Conservation (phyloP, 2,329 filamentous ascomycete species). For the Diaporthe longicolla region DNA sequence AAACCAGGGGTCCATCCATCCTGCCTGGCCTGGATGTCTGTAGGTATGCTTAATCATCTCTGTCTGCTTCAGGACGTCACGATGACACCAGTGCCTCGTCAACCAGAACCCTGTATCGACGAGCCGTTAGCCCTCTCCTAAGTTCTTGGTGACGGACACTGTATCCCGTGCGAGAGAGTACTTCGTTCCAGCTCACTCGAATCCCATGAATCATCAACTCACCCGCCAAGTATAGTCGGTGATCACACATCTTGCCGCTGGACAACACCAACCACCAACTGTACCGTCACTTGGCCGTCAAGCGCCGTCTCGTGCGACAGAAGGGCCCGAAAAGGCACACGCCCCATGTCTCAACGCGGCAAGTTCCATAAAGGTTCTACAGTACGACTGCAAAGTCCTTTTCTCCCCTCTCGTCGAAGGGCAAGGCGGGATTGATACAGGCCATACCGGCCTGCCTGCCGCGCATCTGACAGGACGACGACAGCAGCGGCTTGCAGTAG, state of each 20-base stretch:
- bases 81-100: not conserved
- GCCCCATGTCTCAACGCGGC: conserved; percentile 12
- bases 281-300: not conserved
- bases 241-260: not conserved
- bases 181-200: too few species aligned
- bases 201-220: not conserved
- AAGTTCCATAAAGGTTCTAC: conserved; percentile 2
- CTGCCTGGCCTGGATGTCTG: not conserved
- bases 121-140: not conserved
- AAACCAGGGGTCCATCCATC: not conserved
- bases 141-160: not conserved
- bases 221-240: not conserved
- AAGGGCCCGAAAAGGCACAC: not conserved
- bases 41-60: not conserved
- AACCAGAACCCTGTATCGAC: not conserved
- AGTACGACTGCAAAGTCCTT: not conserved
- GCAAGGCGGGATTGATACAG: not conserved
- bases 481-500: not conserved
- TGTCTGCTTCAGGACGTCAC: not conserved
- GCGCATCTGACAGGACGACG: conserved; percentile 3
- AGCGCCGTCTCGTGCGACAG: not conserved
- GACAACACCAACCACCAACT: not conserved
- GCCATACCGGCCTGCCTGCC: not conserved
- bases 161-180: too few species aligned
- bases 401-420: not conserved